Evolutionary conservation across 768 basidiomycete genomes (phyloP), one percentile per base, ranked within the genome.

Genomic region (Boletus eberwhitei): DNA sequence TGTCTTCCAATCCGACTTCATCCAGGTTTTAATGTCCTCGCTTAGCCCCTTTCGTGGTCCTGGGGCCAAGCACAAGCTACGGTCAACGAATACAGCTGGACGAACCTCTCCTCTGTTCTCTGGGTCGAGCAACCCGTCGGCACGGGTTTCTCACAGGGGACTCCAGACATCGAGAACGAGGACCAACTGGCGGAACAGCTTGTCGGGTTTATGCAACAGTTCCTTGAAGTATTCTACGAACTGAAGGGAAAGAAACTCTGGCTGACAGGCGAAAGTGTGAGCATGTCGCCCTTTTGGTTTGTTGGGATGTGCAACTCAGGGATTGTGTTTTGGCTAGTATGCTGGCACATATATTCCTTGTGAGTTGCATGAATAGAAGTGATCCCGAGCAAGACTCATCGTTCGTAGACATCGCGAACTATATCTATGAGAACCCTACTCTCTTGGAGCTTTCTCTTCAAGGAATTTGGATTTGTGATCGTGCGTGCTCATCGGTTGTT

Each of bases 41-140:
- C 14, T 29, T 31, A 88, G 87, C 88, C 88, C 1, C 75, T 90
- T 67, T 77, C 74, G 40, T 89, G 87, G 87, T 68, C 77, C 7
- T 74, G 60, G 41, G 88, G 88, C 1, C 79, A 81, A 61, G 87
- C 86, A 2, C 76, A 77, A 51, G 83, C 87, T 4, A 86, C 79
- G 1, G 74, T 67, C 6, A 90, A 89, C 50, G 76, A 85, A 59
- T 79, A 77, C 60, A 87, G 86, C 67, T 90, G 88, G 88, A 90
- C 88, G 0, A 90, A 90, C 62, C 74, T 90, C 8, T 87, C 87
- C 2, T 88, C 84, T 51, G 70, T 89, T 8, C 71, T 90, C 17
- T 91, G 79, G 76, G 80, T 90, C 12, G 89, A 91, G 58, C 89
- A 90, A 59, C 88, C 88, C 4, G 83, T 90, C 31, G 88, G 88